Base-by-base conservation (phyloP, 2,329 filamentous ascomycete species). In the Aureobasidium sp. region DNA sequence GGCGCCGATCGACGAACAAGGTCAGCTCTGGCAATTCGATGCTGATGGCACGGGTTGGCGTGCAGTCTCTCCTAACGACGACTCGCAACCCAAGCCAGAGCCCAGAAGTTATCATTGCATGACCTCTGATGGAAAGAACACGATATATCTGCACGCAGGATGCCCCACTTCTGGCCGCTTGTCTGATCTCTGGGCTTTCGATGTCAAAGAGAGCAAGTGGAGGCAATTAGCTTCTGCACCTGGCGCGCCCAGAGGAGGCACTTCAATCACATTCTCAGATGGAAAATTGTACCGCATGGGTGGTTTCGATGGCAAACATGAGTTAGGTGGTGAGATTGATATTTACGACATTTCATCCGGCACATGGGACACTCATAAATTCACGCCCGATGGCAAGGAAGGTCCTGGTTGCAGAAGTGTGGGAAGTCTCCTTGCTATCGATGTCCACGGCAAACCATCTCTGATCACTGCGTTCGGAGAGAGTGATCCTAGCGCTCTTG, bases 171-270 rank as follows among this genome's bases (percentile, higher is more conserved):
- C 76, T 37, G 87, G 85, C 11, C 78, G 85, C 3, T 77, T 89
- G 2, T 77, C 78, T 11, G 91, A 96, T 70, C 74, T 93, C 7
- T 96, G 91, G 91, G 83, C 84, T 0, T 95, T 95, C 69, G 84
- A 88, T 69, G 74, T 92, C 27, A 77, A 76, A 48, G 79, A 78
- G 8, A 77, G 79, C 57, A 78, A 79, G 3, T 96, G 91, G 91
- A 84, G 79, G 44, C 79, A 87, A 69, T 78, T 90, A 15, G 80
- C 86, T 0, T 73, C 83, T 8, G 90, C 89, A 0, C 89, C 89
- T 0, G 86, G 81, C 1, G 83, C 86, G 8, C 76, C 83, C 0
- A 81, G 90, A 52, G 85, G 86, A 27, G 90, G 89, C 1, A 77
- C 88, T 0, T 83, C 84, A 4, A 84, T 95, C 30, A 83, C 86